Conservation (phyloP, 2,329 filamentous ascomycete genomes). For the Claviceps pusilla region DNA sequence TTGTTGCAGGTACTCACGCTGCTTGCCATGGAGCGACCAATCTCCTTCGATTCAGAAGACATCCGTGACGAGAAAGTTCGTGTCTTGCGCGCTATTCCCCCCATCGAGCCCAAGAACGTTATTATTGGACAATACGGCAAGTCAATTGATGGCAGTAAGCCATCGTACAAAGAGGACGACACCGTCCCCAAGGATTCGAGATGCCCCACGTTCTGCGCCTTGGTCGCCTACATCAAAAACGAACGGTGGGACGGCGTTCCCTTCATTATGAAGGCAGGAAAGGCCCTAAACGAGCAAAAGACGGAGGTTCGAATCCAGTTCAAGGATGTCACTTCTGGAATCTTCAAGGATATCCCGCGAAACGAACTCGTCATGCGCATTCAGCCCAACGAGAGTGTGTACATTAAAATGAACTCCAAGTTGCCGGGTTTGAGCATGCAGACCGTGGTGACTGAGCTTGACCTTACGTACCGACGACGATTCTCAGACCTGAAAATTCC, state of each 20-base stretch:
- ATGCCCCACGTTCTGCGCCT: constrained; percentile 93
- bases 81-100: constrained; percentile 80
- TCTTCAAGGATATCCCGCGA: constrained; percentile 98
- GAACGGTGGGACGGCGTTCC: constrained; percentile 98
- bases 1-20: constrained; percentile 90
- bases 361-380: constrained; percentile 99
- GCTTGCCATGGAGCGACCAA: constrained; percentile 92
- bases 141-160: constrained; percentile 90
- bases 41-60: constrained; percentile 95
- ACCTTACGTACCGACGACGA: constrained; percentile 91
- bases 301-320: constrained; percentile 98
- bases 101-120: constrained; percentile 97
- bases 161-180: constrained; percentile 95
- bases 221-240: constrained; percentile 98
- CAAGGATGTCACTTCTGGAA: constrained; percentile 97
- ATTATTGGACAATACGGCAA: constrained; percentile 98
- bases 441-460: constrained; percentile 94
- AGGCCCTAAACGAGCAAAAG: constrained; percentile 98
- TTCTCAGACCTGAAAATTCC: constrained; percentile 99
- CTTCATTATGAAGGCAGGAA: constrained; percentile 98
- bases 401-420: constrained; percentile 99
- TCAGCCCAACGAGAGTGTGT: constrained; percentile 97
- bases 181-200: constrained; percentile 94
- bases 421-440: constrained; percentile 97
- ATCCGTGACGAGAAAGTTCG: constrained; percentile 98